Evolutionary conservation across 768 basidiomycete genomes (phyloP).

Genomic region (Hortiboletus campestris): DNA sequence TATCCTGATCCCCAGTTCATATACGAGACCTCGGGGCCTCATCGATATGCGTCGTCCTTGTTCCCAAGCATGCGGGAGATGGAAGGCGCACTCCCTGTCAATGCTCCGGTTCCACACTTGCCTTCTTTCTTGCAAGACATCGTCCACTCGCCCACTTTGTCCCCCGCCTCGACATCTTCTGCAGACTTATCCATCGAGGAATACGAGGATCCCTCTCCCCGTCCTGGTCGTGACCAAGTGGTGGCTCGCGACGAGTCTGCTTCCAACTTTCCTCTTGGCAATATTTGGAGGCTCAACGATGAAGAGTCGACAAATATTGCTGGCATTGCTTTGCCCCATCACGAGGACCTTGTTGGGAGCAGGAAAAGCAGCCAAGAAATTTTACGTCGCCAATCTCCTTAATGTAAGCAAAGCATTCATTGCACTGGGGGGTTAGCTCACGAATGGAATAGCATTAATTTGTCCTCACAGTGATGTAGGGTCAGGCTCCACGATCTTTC

Average conservation of each 20-base stretch:
- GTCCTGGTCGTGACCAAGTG: conserved; percentile 27
- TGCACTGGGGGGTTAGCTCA: neutral
- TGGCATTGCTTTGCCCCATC: conserved; percentile 47
- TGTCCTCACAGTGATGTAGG: neutral
- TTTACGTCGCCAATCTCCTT: conserved; percentile 29
- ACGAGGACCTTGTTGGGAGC: conserved; percentile 38
- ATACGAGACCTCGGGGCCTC: conserved; percentile 62
- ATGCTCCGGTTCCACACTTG: conserved; percentile 53
- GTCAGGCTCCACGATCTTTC: neutral
- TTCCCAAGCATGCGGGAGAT: conserved; percentile 32
- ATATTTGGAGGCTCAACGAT: conserved; percentile 73
- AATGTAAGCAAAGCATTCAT: conserved; percentile 10
- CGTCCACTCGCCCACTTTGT: conserved; percentile 63
- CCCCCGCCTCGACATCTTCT: conserved; percentile 63
- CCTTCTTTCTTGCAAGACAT: conserved; percentile 78
- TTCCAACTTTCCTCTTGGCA: conserved; percentile 37
- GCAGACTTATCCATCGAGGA: conserved; percentile 68
- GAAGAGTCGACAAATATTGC: conserved; percentile 62
- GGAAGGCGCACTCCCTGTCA: conserved; percentile 18
- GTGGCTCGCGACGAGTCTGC: conserved; percentile 27
- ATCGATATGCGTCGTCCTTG: conserved; percentile 41
- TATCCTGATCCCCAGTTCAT: conserved; percentile 52
- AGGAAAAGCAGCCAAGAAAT: conserved; percentile 41
- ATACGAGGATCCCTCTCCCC: conserved; percentile 37
- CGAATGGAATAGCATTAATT: neutral